These are phyloP conservation scores for Pyricularia grisea DNA, from an alignment of 2,329 filamentous ascomycete species.

Conservation along the genomic window DNA sequence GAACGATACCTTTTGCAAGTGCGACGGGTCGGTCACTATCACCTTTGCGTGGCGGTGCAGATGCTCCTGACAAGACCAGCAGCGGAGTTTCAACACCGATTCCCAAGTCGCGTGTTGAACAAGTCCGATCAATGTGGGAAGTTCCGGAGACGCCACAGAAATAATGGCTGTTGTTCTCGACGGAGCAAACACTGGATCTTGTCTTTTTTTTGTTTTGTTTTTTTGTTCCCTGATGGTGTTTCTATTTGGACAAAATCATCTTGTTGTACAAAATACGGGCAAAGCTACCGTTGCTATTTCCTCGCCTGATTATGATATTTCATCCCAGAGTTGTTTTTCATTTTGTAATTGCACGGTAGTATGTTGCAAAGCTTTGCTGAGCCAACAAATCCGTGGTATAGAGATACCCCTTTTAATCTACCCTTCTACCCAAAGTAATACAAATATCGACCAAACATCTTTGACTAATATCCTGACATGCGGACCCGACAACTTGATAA, in stretches of 20 bases:
- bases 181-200: neutral
- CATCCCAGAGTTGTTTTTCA: neutral
- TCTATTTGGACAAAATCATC: neutral
- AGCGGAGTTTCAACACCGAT: neutral
- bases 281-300: neutral
- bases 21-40: neutral
- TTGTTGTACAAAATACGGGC: neutral
- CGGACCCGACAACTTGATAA: too few relatives aligned
- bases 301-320: too few relatives aligned
- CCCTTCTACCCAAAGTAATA: neutral
- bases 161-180: neutral
- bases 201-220: too few relatives aligned
- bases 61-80: neutral
- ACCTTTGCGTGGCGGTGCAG: neutral
- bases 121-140: neutral
- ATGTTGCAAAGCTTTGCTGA: neutral
- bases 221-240: neutral
- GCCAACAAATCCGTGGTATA: neutral
- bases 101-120: neutral
- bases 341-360: neutral
- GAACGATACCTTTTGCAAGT: slow-evolving; percentile 38
- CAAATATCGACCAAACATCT: neutral
- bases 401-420: neutral
- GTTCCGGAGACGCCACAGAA: neutral
- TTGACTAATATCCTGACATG: neutral